Evolutionary conservation across 371 early-diverging fungal genomes (phyloP).

Genomic region (Sanchytrium tribonematis): DNA sequence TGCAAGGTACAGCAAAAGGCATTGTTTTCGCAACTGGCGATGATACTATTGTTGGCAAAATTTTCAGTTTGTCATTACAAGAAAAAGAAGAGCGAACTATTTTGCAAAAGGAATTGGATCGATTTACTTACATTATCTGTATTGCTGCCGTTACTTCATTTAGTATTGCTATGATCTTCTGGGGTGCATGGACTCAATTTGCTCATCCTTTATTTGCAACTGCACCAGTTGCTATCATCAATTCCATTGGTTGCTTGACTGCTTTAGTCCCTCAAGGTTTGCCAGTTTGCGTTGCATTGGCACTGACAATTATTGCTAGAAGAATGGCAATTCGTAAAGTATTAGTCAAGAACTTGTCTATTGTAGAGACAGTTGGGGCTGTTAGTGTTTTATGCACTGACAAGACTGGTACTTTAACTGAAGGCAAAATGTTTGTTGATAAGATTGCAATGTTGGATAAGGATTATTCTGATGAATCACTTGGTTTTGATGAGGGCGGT

Average conservation of each 20-base stretch:
- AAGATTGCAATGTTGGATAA: slow-evolving; percentile 39
- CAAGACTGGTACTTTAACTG: slow-evolving; percentile 2
- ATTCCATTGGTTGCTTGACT: neutral
- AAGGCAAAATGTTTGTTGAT: slow-evolving; percentile 5
- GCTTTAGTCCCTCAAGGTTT: slow-evolving; percentile 72
- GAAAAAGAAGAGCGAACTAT: neutral
- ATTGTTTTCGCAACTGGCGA: neutral
- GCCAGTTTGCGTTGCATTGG: slow-evolving; percentile 84
- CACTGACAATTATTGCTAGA: slow-evolving; percentile 1
- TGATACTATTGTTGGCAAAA: neutral
- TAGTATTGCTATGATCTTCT: neutral
- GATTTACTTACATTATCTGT: neutral
- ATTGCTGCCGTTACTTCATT: neutral
- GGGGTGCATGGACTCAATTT: neutral
- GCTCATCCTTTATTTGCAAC: neutral
- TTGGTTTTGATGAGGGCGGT: slow-evolving; percentile 24
- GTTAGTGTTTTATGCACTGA: neutral
- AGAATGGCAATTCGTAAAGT: slow-evolving; percentile 5
- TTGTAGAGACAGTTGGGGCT: slow-evolving; percentile 1
- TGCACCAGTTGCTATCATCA: neutral
- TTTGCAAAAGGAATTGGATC: neutral
- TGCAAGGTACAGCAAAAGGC: neutral
- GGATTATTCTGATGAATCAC: slow-evolving; percentile 28
- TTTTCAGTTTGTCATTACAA: neutral
- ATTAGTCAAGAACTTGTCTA: slow-evolving; percentile 3